Conservation (phyloP, 2,329 filamentous ascomycete genomes). For the Pseudonectria buxi region DNA sequence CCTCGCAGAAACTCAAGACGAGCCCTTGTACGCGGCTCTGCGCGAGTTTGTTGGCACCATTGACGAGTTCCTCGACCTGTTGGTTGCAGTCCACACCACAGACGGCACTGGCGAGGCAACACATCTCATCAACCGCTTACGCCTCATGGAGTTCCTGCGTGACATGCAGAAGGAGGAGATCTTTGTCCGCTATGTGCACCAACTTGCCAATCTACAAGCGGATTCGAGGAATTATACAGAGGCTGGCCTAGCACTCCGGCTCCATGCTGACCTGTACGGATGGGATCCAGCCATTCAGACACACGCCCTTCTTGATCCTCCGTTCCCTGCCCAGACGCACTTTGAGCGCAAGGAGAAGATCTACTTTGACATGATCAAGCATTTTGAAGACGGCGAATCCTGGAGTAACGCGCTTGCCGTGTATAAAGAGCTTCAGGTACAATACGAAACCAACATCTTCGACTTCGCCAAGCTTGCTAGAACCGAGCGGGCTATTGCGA, state of each 20-base stretch:
- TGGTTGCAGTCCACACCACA: conserved; percentile 81
- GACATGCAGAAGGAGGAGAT: conserved; percentile 98
- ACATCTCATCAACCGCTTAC: conserved; percentile 78
- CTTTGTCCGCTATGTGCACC: conserved; percentile 92
- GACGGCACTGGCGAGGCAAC: conserved; percentile 68
- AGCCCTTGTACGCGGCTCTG: conserved; percentile 69
- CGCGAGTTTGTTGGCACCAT: conserved; percentile 76
- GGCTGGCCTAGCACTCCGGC: conserved; percentile 77
- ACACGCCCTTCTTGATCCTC: conserved; percentile 61
- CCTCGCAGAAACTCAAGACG: conserved; percentile 58
- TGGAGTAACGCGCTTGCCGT: conserved; percentile 84
- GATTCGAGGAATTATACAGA: conserved; percentile 74
- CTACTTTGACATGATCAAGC: conserved; percentile 90
- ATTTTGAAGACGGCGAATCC: conserved; percentile 89
- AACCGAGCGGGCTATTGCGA: conserved; percentile 83
- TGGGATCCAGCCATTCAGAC: conserved; percentile 72
- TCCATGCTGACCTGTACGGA: conserved; percentile 88
- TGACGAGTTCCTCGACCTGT: conserved; percentile 82
- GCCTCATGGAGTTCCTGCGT: conserved; percentile 91
- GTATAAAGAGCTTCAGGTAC: conserved; percentile 83
- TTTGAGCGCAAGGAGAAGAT: conserved; percentile 91
- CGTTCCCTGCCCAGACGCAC: conserved; percentile 74
- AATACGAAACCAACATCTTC: conserved; percentile 84
- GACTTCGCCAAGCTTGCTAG: conserved; percentile 90
- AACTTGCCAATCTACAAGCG: conserved; percentile 72